A percentile compares a stretch with the other conserved stretches of the same genome.
These are phyloP conservation scores for Bromus sterilis DNA, from an alignment of 176 grass and related monocot genomes.

Conservation along the genomic window DNA sequence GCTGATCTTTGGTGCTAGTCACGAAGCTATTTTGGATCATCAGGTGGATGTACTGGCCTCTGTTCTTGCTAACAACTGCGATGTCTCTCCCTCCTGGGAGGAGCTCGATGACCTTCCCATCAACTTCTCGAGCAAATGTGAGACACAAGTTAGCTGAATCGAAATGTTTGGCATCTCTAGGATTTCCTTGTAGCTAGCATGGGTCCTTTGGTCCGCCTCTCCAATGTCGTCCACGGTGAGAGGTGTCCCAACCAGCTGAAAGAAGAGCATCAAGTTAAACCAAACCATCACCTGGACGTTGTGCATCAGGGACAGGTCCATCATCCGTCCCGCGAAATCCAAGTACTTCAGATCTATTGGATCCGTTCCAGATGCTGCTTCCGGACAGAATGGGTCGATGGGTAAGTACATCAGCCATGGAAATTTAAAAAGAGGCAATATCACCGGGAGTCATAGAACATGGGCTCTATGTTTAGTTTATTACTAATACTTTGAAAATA, in stretches of 20 bases:
- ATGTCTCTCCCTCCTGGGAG: constrained; percentile 47
- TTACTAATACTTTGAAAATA: too few relatives aligned
- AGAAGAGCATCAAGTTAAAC: too few relatives aligned
- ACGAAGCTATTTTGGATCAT: constrained; percentile 49
- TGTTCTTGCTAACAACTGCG: constrained; percentile 47
- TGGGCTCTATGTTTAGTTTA: too few relatives aligned
- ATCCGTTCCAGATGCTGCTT: constrained; percentile 49
- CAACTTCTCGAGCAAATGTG: constrained; percentile 52
- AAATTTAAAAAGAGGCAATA: too few relatives aligned
- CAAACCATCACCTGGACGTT: too few relatives aligned
- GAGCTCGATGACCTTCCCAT: constrained; percentile 33
- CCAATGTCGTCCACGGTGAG: too few relatives aligned
- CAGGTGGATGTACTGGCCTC: constrained; percentile 32
- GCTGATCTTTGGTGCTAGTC: constrained; percentile 30
- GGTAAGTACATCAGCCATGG: background rate
- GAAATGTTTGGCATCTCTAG: constrained; percentile 51
- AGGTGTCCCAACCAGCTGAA: too few relatives aligned
- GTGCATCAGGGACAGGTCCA: constrained; percentile 44
- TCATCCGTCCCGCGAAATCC: constrained; percentile 41
- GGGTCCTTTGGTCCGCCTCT: constrained; percentile 47
- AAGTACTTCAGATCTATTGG: constrained; percentile 45
- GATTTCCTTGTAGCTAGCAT: constrained; percentile 51
- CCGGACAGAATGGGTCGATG: background rate
- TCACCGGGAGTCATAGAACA: too few relatives aligned
- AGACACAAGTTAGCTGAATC: constrained; percentile 55